A percentile compares a stretch with the other conserved stretches of the same genome.
Conservation (phyloP, 2,329 filamentous ascomycete species). For the Colletotrichum sp. region DNA sequence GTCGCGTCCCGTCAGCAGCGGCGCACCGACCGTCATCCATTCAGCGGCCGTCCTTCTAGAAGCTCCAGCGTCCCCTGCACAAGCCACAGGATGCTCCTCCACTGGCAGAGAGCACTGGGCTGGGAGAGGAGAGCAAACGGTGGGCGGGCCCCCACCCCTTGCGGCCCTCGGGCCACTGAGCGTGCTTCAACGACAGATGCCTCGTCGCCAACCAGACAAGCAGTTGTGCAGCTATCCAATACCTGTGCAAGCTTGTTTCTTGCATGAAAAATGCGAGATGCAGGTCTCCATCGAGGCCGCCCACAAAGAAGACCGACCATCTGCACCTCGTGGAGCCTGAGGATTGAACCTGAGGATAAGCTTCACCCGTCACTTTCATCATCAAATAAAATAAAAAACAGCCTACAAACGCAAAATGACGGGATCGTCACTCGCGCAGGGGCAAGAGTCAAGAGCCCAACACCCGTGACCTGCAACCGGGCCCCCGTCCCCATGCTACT, state of each 20-base stretch:
- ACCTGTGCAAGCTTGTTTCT: background rate
- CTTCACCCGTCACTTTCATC: background rate
- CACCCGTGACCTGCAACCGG: background rate
- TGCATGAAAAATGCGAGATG: background rate
- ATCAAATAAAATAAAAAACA: background rate
- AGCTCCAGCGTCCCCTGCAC: background rate
- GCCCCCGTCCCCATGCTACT: background rate
- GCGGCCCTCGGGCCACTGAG: background rate
- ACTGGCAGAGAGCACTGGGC: background rate
- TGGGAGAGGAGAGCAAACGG: background rate
- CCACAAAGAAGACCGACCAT: background rate
- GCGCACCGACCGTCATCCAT: conserved; percentile 8
- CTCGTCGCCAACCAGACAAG: conserved; percentile 15
- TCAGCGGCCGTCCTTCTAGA: conserved; percentile 18
- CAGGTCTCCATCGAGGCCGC: background rate
- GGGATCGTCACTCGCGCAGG: background rate
- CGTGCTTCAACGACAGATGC: background rate
- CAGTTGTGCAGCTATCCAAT: background rate
- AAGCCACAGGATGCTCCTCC: background rate
- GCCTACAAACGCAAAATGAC: background rate
- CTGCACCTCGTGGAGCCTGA: background rate
- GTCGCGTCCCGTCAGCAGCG: conserved; percentile 2
- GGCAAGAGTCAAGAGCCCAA: background rate
- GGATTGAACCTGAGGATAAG: background rate
- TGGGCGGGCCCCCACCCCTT: background rate